These are phyloP conservation scores for Pseudogymnoascus sp. DNA, from an alignment of 2,329 filamentous ascomycete genomes.

Conservation along the genomic window DNA sequence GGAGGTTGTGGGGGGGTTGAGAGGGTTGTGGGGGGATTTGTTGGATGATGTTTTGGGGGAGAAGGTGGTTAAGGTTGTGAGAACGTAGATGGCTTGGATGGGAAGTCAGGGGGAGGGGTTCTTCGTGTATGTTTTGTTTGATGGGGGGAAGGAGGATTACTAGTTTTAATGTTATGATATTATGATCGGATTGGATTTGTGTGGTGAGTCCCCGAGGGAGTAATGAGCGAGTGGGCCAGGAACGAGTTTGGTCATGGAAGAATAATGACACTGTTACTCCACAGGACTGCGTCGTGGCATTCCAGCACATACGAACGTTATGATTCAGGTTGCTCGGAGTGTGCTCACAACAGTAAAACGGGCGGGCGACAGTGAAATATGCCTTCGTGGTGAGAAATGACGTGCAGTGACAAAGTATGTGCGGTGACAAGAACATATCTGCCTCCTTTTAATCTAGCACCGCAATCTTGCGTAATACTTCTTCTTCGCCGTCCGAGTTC, in stretches of 20 bases:
- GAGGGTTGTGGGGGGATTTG: slow-evolving; percentile 48
- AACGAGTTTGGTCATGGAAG: not conserved
- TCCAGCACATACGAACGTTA: not conserved
- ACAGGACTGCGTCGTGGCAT: not conserved
- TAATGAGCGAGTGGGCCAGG: not conserved
- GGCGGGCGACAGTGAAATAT: too few relatives aligned
- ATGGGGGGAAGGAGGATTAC: not conserved
- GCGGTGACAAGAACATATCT: too few relatives aligned
- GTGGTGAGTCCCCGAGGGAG: too few relatives aligned
- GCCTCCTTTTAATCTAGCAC: too few relatives aligned
- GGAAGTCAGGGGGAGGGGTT: not conserved
- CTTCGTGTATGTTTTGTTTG: not conserved
- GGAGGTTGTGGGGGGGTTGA: slow-evolving; percentile 41
- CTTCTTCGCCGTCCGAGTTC: too few relatives aligned
- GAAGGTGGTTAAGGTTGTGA: not conserved
- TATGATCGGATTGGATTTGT: not conserved
- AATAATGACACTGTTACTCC: not conserved
- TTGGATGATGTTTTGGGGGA: slow-evolving; percentile 41
- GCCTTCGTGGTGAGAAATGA: too few relatives aligned
- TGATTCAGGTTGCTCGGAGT: too few relatives aligned
- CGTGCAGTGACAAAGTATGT: not conserved
- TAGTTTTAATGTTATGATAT: slow-evolving; percentile 1
- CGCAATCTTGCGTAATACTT: too few relatives aligned
- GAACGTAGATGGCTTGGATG: not conserved
- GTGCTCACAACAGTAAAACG: too few relatives aligned